Conservation (phyloP, 2,329 filamentous ascomycete genomes). For the Pleoardoris graminearum region DNA sequence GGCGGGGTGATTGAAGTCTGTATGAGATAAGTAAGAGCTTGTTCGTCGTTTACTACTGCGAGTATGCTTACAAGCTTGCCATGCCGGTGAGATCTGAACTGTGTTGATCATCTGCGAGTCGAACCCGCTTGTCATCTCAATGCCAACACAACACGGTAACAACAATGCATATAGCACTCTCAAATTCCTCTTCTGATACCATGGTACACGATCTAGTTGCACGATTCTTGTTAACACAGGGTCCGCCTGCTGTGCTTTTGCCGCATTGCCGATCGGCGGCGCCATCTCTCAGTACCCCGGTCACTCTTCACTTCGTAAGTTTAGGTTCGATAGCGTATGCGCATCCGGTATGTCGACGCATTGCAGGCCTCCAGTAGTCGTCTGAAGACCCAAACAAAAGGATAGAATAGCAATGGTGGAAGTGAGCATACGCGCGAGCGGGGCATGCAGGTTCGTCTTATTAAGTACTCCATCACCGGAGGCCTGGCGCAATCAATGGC, state of each 20-base stretch:
- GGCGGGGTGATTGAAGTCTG: constrained; percentile 36
- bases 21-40: neutral
- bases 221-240: constrained; percentile 48
- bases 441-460: neutral
- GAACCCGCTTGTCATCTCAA: constrained; percentile 41
- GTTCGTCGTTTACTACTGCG: neutral
- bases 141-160: constrained; percentile 38
- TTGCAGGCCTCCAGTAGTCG: neutral
- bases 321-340: constrained; percentile 1
- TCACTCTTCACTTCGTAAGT: constrained; percentile 8
- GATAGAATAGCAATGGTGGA: neutral
- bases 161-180: constrained; percentile 42
- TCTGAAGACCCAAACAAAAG: neutral
- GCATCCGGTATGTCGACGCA: neutral
- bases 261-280: constrained; percentile 11
- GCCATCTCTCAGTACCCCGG: constrained; percentile 2
- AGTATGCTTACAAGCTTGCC: constrained; percentile 28
- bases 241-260: constrained; percentile 30
- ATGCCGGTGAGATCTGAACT: constrained; percentile 32
- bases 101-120: constrained; percentile 42
- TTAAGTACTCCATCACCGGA: constrained; percentile 2
- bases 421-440: constrained; percentile 1
- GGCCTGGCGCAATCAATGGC: constrained; percentile 8
- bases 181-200: constrained; percentile 46
- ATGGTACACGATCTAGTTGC: constrained; percentile 44